Base-by-base conservation (phyloP, 352 stramenopile genomes). In the Phytopythium vexans region DNA sequence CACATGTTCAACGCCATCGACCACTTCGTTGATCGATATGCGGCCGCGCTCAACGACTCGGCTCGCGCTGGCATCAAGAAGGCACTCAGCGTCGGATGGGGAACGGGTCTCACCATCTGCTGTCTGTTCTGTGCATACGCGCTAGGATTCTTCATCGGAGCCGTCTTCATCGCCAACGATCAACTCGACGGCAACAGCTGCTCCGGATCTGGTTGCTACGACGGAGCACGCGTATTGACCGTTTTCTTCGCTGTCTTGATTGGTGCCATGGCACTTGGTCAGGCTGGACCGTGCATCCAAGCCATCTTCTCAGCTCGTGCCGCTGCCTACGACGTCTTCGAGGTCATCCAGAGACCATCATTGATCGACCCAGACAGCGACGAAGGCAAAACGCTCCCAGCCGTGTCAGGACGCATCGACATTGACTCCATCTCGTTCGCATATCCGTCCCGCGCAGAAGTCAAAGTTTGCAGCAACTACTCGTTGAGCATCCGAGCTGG, bases 371-470 rank as follows among this genome's bases (percentile, higher is more conserved):
- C 72, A 10, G 67, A 57, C 6, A 59, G 62, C 4, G 47, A 64
- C 2, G 51, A 58, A 16, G 64, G 64, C 27, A 56, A 52, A 36
- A 68, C 60, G 31, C 53, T 73, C 1, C 10, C 60, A 0, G 42
- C 36, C 0, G 58, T 86, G 5, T 44, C 67, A n/a, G 90, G 94
- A 15, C 62, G 60, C 9, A 77, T 97, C 40, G 57, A 77, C 8
- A 95, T 98, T 56, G 31, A 83, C 9, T 64, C 96, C 60, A 81
- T 98, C 4, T 52, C 54, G 4, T 85, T 85, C 50, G 43, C 55
- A 9, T 85, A 85, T 49, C 74, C 74, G 33, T 78, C 70, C 12
- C 74, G 74, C 1, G 72, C 72, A 0, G 64, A 82, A 10, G 52
- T 72, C 10, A 52, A 52, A 0, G 60, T 85, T 14, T 81, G 64